Base-by-base conservation (phyloP, 768 basidiomycete genomes). In the Termitomyces sp. region DNA sequence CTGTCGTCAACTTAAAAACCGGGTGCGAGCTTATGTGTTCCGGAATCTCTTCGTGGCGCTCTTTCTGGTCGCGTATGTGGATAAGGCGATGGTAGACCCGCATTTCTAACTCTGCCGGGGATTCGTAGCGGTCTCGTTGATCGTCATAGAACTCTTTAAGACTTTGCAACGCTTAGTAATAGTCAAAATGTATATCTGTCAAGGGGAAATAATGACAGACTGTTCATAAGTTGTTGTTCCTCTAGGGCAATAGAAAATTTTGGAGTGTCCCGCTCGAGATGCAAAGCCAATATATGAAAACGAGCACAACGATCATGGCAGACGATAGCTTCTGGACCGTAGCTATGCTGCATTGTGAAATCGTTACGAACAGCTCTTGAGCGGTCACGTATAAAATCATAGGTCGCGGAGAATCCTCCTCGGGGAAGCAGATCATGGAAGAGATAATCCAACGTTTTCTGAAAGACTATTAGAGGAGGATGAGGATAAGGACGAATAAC, bases 61-160 rank as follows among this genome's bases (percentile, higher is more conserved):
- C 89, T 61, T 73, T 82, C 66, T 90, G 89, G 70, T 95, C 91
- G 31, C 93, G 87, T 46, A 98, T 88, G 66, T 97, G 93, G 31
- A 91, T 88, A 33, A 98, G 83, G 49, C 95, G 86, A 68, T 95
- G 92, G 73, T 98, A 99, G 1, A 97, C 87, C 34, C 93, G 87
- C 86, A 99, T 97, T 72, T 99, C 96, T 48, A 98, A 82, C 68
- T 98, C 95, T 41, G 89, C 90, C 0, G 89, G 85, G 11, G 89
- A 89, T 65, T 86, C 74, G 60, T 88, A 87, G 44, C 75, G 73
- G 9, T 78, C 81, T 0, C 84, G 78, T 58, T 91, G 87, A 66
- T 97, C 95, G 62, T 91, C 86, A 68, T 97, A 96, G 66, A 93
- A 95, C 68, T 98, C 91, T 71, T 93, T 94, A 57, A 98, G 79